Base-by-base conservation (phyloP, 2,329 filamentous ascomycete species). In the Claviceps fusiformis region DNA sequence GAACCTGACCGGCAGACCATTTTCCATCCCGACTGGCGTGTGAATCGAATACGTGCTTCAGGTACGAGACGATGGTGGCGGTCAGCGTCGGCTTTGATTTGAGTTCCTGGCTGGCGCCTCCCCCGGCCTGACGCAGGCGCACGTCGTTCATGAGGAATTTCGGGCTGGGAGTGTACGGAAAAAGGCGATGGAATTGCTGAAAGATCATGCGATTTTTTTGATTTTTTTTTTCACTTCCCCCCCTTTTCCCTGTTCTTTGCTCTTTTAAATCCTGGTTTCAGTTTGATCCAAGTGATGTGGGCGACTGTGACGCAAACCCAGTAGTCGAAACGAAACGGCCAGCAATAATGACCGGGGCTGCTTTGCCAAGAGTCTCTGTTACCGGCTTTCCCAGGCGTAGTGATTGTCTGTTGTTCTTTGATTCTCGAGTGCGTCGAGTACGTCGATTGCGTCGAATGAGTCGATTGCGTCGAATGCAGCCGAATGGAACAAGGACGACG, bases 1-100 rank as follows among this genome's bases (percentile, higher is more conserved):
- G 63, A 41, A 75, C 69, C 58, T 76, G 71, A 27, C 72, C 69
- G 43, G 64, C 67, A 54, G 70, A 69, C 78, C 78, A 81, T 41
- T 69, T 67, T 46, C 70, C 65, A 6, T 67, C 64, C 10, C 65
- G 60, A 52, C 70, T 70, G 56, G 71, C 72, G 55, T 79, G 71
- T 24, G 67, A 62, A 44, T 70, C 62, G 64, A 75, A 81, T 53
- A 80, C 69, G 55, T 68, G 70, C 60, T 72, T 68, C 19, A 81
- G 68, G 54, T 77, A 72, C 8, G 64, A 59, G 43, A 75, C 60
- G 35, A 75, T 61, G 7, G 69, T 62, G 5, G 68, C 61, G 59
- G 72, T 71, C 47, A 81, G 57, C 27, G 70, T 65, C 44, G 69
- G 62, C 60, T 80, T 66, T 46, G 63, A 65, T 55, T 69, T 71